These are phyloP conservation scores for Epicoccum sorghinum DNA, from an alignment of 2,329 filamentous ascomycete species.

Conservation along the genomic window DNA sequence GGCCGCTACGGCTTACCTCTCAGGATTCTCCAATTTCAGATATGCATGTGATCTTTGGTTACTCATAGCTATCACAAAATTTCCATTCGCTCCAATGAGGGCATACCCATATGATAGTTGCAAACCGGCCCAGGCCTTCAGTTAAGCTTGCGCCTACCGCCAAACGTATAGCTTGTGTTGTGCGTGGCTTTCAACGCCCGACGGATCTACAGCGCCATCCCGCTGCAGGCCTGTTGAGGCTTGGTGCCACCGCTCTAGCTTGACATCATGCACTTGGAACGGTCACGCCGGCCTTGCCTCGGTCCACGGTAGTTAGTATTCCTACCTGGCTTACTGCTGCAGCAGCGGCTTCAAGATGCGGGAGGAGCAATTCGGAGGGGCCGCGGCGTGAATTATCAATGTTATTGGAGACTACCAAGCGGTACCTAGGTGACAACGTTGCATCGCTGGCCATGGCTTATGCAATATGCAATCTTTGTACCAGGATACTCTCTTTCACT, in stretches of 20 bases:
- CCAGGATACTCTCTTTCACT: slow-evolving; percentile 7
- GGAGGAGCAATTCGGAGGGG: neutral
- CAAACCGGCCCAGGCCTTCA: neutral
- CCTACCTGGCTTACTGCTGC: neutral
- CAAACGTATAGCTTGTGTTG: slow-evolving; percentile 6
- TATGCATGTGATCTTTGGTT: neutral
- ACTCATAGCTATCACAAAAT: too few species aligned
- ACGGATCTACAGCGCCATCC: slow-evolving; percentile 31
- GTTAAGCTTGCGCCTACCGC: slow-evolving; percentile 11
- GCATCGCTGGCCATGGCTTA: slow-evolving; percentile 13
- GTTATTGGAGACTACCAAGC: slow-evolving; percentile 5
- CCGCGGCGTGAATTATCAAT: neutral
- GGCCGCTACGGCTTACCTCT: neutral
- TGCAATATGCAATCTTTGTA: slow-evolving; percentile 17
- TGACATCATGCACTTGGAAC: slow-evolving; percentile 9
- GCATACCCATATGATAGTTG: neutral
- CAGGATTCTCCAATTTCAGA: neutral
- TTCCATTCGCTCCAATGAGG: too few species aligned
- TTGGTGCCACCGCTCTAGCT: slow-evolving; percentile 17
- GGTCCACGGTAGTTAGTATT: slow-evolving; percentile 11
- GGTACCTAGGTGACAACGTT: slow-evolving; percentile 9
- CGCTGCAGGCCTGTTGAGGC: slow-evolving; percentile 22
- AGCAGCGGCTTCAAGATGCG: neutral
- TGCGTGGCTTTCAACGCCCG: slow-evolving; percentile 11
- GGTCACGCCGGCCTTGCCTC: slow-evolving; percentile 25